phyloP scores from a whole-genome alignment of 441 rosid genomes.

The Rhodomyrtus psidioides region DNA sequence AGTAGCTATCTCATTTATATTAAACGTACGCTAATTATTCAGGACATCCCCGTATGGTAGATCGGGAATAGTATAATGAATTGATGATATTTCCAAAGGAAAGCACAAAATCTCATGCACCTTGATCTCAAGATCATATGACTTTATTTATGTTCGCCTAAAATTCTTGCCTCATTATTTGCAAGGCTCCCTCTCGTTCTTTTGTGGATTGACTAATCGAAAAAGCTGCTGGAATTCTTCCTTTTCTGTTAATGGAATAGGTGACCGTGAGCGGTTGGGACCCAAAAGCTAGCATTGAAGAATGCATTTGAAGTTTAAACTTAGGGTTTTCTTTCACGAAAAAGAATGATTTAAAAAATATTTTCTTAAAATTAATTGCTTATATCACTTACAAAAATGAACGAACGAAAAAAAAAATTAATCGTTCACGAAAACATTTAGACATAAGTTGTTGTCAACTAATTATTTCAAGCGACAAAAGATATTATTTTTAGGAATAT shows the following conservation, averaged over 20 bases:
- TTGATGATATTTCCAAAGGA: not conserved
- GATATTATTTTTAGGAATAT: no score
- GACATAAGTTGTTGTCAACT: no score
- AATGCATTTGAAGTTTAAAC: not conserved
- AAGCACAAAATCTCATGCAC: not conserved
- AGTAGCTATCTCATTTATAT: not conserved
- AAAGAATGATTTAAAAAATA: no score
- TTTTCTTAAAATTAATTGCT: no score
- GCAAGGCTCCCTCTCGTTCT: not conserved
- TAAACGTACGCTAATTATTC: not conserved
- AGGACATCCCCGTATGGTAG: not conserved
- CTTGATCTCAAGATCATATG: not conserved
- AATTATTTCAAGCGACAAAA: no score
- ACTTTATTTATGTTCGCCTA: not conserved
- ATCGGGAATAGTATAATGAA: not conserved
- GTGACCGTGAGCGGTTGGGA: not conserved
- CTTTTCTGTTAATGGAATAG: not conserved
- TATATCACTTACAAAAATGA: no score
- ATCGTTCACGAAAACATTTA: no score
- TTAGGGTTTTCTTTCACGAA: not conserved
- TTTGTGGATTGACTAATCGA: not conserved
- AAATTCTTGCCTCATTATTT: not conserved
- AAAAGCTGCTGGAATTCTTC: not conserved
- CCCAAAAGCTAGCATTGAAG: not conserved
- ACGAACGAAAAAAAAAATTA: no score